Evolutionary conservation across 108 stramenopile species (phyloP), one percentile per base, ranked within the genome.

Genomic region (Skeletonema costatum): DNA sequence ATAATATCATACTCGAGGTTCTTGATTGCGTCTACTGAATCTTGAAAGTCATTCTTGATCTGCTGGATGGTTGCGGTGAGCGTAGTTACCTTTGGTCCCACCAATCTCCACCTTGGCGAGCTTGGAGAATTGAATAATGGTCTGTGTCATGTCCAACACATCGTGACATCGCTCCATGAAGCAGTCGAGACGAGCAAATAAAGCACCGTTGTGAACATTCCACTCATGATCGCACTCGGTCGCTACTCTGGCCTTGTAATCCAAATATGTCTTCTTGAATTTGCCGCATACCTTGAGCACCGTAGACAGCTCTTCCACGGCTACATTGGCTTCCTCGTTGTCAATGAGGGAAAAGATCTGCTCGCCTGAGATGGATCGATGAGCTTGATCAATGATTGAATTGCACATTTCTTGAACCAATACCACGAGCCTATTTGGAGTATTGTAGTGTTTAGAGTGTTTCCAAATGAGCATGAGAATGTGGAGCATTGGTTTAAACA

Each of bases 361-460:
- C 71, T 95, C 91, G 30, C 95, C 96, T 25, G 85, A 88, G 44
- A 93, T 87, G 77, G 91, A 96, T 56, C 82, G 88, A 65, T 87
- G 86, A 25, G 93, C 91, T 80, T 95, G 93, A 2, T 81, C 80
- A 56, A 97, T 96, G 10, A 97, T 77, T 19, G 88, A 84, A 71
- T 97, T 97, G 86, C 95, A 96, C 56, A 97, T 91, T 82, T 96
- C 91, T 60, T 91, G 71, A 81, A 97, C 91, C 41, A 97, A 78
- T 36, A 95, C 90, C 32, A 97, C 96, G 32, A 97, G 86, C 12
- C 96, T 82, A 33, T 89, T 88, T 10, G 95, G 89, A 31, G 91
- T 93, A 79, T 97, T 97, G 93, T 97, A 97, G 83, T 96, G 85
- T 64, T 83, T 87, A 58, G 90, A 93, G 76, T 97, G 90, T 86